Percentiles rank a stretch among this genome's conserved stretches.
These are phyloP conservation scores for Pyronema omphalodes DNA, from an alignment of 495 filamentous ascomycete genomes.

Conservation along the genomic window DNA sequence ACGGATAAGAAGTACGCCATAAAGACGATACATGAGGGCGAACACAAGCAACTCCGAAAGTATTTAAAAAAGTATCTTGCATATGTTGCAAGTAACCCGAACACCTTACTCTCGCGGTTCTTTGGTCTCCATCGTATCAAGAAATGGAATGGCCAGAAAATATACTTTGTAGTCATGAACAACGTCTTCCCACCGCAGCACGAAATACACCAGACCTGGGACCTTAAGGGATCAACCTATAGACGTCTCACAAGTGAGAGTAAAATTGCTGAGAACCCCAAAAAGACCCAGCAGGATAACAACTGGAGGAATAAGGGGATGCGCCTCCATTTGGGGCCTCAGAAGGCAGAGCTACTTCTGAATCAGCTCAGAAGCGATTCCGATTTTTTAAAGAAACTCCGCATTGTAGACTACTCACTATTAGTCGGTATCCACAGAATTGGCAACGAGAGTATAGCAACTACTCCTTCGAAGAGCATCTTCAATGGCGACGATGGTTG, in stretches of 20 bases:
- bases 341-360: conserved; percentile 67
- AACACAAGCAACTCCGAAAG: conserved; percentile 81
- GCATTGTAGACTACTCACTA: conserved; percentile 94
- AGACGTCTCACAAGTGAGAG: conserved; percentile 74
- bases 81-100: conserved; percentile 74
- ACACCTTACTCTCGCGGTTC: conserved; percentile 86
- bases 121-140: conserved; percentile 94
- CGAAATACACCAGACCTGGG: conserved; percentile 86
- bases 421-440: conserved; percentile 74
- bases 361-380: conserved; percentile 73
- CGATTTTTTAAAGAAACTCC: conserved; percentile 54
- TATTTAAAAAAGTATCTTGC: conserved; percentile 77
- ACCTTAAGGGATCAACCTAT: conserved; percentile 85
- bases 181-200: conserved; percentile 89
- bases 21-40: conserved; percentile 88
- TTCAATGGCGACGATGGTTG: no score
- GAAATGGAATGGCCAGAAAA: conserved; percentile 87
- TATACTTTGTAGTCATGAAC: conserved; percentile 97
- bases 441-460: conserved; percentile 17
- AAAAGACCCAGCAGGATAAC: conserved; percentile 79
- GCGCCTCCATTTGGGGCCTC: conserved; percentile 62
- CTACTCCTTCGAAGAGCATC: no score
- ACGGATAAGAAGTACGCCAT: conserved; percentile 98
- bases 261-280: conserved; percentile 62
- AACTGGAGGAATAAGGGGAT: conserved; percentile 77